Base-by-base conservation (phyloP, 495 filamentous ascomycete species). In the Xylaria telfairii region DNA sequence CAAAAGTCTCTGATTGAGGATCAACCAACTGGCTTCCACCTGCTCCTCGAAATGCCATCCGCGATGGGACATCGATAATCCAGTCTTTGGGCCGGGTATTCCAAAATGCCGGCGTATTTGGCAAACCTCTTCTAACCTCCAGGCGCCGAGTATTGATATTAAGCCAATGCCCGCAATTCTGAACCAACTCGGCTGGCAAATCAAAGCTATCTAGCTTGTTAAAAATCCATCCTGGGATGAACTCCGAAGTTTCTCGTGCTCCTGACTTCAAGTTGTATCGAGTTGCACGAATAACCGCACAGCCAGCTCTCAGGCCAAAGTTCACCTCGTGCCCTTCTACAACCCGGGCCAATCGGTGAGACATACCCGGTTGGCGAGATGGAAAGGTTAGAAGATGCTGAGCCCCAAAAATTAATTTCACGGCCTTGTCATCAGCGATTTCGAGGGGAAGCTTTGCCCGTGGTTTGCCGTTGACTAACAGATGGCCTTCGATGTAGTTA, bases 111-210 rank as follows among this genome's bases (percentile, higher is more conserved):
- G 74, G 66, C 8, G 62, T 28, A 30, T 13, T 34, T 0, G 65
- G 65, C 15, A 39, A 44, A 9, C 12, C 21, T 2, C 83, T 85
- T 0, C 89, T 80, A 46, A 90, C 84, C 68, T 92, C 86, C 12
- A 92, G 72, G 4, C 68, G 49, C 0, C 76, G 72, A 0, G 78
- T 83, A 5, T 69, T 61, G 5, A 89, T 9, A 57, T 90, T 77
- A 4, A 91, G 73, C 90, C 91, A 93, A 72, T 93, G 91, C 0
- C 84, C 73, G 49, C 82, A 87, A 21, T 84, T 74, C 0, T 83
- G 57, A 4, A 88, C 54, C 15, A 92, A 77, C 7, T 80, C 68
- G 0, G 44, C 49, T 4, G 91, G 90, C 10, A 92, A 75, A 71
- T 90, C 88, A 19, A 80, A 83, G 1, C 17, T 19, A 0, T 10